Conservation (phyloP, 257 asterid species). For the Przewalskia tangutica region DNA sequence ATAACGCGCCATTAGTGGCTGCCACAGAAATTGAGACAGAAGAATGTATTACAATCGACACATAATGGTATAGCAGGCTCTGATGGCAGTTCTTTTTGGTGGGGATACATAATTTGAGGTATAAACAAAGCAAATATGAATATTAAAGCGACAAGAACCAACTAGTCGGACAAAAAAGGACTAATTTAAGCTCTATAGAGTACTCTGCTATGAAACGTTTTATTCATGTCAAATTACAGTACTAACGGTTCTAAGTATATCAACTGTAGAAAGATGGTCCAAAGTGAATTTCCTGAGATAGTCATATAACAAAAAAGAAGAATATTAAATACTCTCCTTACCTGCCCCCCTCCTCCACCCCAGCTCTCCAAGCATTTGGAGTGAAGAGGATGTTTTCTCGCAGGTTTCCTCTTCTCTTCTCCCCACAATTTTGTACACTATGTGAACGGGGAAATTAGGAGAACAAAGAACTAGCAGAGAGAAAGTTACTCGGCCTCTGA, state of each 20-base stretch:
- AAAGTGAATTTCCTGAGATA: neutral
- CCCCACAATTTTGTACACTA: neutral
- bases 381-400: neutral
- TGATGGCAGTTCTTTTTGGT: neutral
- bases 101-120: neutral
- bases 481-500: constrained; percentile 40
- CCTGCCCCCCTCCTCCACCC: neutral
- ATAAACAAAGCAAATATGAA: neutral
- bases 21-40: no score
- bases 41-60: neutral
- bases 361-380: neutral
- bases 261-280: neutral
- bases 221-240: neutral
- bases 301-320: neutral
- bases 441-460: neutral
- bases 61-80: neutral
- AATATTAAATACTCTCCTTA: neutral
- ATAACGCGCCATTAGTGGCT: no score
- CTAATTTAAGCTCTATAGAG: neutral
- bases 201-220: neutral
- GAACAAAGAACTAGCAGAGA: neutral
- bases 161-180: neutral
- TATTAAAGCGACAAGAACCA: neutral
- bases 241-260: neutral
- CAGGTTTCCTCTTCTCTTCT: neutral